A percentile compares a stretch with the other conserved stretches of the same genome.
Evolutionary conservation across 2,329 filamentous ascomycete genomes (phyloP).

Genomic region (Gaeumannomyces tritici): DNA sequence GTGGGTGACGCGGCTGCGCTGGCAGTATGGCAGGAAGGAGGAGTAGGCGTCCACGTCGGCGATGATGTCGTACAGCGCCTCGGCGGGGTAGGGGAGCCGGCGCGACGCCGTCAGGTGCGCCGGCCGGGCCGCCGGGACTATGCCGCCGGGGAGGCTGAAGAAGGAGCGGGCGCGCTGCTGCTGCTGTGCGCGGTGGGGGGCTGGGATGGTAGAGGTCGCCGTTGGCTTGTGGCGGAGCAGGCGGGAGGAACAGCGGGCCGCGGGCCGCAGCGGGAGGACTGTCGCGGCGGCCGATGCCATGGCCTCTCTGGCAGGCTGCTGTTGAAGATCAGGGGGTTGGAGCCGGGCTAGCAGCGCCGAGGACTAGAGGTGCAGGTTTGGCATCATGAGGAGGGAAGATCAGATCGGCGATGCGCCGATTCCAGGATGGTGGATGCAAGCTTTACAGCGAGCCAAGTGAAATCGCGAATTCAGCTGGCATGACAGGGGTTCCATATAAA

Average conservation of each 20-base stretch:
- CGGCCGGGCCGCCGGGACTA: slow-evolving; percentile 9
- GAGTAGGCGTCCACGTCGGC: slow-evolving; percentile 80
- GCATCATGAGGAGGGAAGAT: too few relatives aligned
- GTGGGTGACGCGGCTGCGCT: slow-evolving; percentile 63
- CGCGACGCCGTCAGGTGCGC: slow-evolving; percentile 67
- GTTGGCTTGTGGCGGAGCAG: not conserved
- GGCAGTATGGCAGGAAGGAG: slow-evolving; percentile 87
- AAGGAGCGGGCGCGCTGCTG: slow-evolving; percentile 12
- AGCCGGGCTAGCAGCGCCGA: too few relatives aligned
- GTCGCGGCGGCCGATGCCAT: not conserved
- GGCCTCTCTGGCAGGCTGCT: not conserved
- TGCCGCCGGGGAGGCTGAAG: slow-evolving; percentile 17
- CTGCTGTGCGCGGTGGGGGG: not conserved
- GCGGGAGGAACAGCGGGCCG: not conserved
- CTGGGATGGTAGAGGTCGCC: not conserved
- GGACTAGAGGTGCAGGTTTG: too few relatives aligned
- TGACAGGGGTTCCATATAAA: not conserved
- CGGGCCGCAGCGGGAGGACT: not conserved
- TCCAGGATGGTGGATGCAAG: too few relatives aligned
- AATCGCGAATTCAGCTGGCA: not conserved
- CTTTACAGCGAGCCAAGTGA: too few relatives aligned
- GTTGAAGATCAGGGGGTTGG: not conserved
- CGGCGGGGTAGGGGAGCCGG: slow-evolving; percentile 63
- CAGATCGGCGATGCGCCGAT: too few relatives aligned
- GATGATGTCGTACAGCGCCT: slow-evolving; percentile 72